These are phyloP conservation scores for Abelmoschus esculentus DNA, from an alignment of 345 rosid genomes.

Conservation along the genomic window DNA sequence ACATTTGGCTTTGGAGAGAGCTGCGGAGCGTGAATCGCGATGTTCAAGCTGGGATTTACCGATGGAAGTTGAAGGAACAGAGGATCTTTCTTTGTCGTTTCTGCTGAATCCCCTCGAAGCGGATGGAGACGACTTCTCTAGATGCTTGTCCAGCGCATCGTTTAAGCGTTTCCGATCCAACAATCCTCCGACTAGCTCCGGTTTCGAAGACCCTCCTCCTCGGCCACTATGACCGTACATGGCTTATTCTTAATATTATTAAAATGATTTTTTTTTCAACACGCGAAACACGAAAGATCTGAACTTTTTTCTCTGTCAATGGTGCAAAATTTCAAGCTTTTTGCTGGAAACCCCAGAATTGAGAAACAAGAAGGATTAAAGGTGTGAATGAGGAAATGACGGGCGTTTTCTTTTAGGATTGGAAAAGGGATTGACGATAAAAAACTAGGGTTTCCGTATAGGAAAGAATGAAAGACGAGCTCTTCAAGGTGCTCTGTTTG, in stretches of 20 bases:
- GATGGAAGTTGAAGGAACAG: slow-evolving; percentile 68
- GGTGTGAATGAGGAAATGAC: neutral
- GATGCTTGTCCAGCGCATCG: slow-evolving; percentile 84
- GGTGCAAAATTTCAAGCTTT: neutral
- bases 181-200: slow-evolving; percentile 66
- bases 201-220: slow-evolving; percentile 63
- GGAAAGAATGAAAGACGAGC: slow-evolving; percentile 21
- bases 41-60: slow-evolving; percentile 64
- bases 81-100: slow-evolving; percentile 52
- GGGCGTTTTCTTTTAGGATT: neutral
- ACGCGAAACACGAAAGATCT: neutral
- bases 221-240: slow-evolving; percentile 62
- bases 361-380: slow-evolving; percentile 10
- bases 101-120: slow-evolving; percentile 57
- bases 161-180: slow-evolving; percentile 82
- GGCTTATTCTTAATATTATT: slow-evolving; percentile 6
- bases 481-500: slow-evolving; percentile 21
- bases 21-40: slow-evolving; percentile 44
- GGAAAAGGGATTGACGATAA: slow-evolving; percentile 4
- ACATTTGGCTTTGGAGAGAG: slow-evolving; percentile 46
- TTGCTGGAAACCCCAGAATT: neutral
- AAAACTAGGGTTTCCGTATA: slow-evolving; percentile 32
- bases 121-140: slow-evolving; percentile 83
- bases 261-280: neutral
- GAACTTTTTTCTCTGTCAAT: neutral